Conservation (phyloP, 2,329 filamentous ascomycete species). For the Paracorniculantispora psalliotae region DNA sequence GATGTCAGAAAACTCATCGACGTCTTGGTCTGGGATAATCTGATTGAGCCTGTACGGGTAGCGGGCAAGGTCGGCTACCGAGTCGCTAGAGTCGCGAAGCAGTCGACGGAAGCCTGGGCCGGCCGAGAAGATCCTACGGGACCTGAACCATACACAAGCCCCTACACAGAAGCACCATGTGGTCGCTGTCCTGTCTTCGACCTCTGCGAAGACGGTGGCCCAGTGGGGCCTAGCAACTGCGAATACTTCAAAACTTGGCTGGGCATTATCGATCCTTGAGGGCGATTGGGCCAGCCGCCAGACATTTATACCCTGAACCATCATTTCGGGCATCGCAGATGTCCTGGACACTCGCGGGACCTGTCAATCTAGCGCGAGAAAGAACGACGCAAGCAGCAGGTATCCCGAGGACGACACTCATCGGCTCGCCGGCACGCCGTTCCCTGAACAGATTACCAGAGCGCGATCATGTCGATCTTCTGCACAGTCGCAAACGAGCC, state of each 20-base stretch:
- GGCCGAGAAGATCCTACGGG: slow-evolving; percentile 33
- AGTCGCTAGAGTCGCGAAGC: slow-evolving; percentile 44
- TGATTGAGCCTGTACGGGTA: slow-evolving; percentile 62
- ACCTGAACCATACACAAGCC: slow-evolving; percentile 53
- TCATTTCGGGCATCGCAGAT: too few species aligned
- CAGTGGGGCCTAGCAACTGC: slow-evolving; percentile 84
- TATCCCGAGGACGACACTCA: background rate
- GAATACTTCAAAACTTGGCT: slow-evolving; percentile 90
- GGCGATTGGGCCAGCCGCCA: background rate
- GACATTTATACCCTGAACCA: background rate
- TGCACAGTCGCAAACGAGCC: background rate
- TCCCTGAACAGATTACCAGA: background rate
- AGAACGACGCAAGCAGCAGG: background rate
- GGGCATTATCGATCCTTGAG: slow-evolving; percentile 33
- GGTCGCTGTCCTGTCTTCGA: slow-evolving; percentile 90
- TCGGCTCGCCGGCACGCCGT: background rate
- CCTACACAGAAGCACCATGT: slow-evolving; percentile 84
- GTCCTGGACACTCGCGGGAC: too few species aligned
- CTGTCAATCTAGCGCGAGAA: background rate
- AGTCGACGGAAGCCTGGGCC: slow-evolving; percentile 37
- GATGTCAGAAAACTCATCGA: slow-evolving; percentile 85
- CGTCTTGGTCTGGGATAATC: slow-evolving; percentile 82
- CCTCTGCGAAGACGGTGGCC: slow-evolving; percentile 83
- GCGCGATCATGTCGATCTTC: background rate
- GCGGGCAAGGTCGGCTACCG: slow-evolving; percentile 49